phyloP scores from a whole-genome alignment of 805 yeast species.

The Pichia kluyveri region DNA sequence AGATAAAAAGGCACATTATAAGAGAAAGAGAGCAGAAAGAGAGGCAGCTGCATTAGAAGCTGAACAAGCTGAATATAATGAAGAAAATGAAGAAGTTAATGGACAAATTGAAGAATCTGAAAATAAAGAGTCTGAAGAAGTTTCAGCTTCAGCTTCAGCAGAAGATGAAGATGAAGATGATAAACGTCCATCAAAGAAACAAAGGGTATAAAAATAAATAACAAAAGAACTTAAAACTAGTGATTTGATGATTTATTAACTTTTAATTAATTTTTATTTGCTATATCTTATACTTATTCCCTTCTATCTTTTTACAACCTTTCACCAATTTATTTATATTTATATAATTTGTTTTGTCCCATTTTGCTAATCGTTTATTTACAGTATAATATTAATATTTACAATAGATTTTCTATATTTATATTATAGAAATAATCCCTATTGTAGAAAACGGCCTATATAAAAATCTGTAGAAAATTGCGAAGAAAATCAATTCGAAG shows the following conservation, averaged over 20 bases:
- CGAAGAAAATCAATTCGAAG: too few relatives aligned
- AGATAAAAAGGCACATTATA: slow-evolving; percentile 44
- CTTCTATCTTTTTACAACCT: not conserved
- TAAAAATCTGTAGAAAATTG: too few relatives aligned
- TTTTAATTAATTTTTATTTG: not conserved
- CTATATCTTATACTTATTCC: not conserved
- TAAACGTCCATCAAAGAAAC: slow-evolving; percentile 13
- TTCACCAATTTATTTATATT: not conserved
- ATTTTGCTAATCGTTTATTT: not conserved
- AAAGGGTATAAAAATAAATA: slow-evolving; percentile 4
- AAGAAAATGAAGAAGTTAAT: slow-evolving; percentile 13
- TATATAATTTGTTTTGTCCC: not conserved
- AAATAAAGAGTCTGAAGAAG: slow-evolving; percentile 19
- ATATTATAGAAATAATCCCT: too few relatives aligned
- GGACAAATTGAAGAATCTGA: slow-evolving; percentile 18
- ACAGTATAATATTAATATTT: too few relatives aligned
- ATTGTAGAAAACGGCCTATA: too few relatives aligned
- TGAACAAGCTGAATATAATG: slow-evolving; percentile 15
- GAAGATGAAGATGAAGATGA: slow-evolving; percentile 17
- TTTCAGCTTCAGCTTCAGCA: not conserved
- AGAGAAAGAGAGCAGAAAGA: slow-evolving; percentile 44
- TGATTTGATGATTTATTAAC: too few relatives aligned
- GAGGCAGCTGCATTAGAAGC: slow-evolving; percentile 25
- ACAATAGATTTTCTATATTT: too few relatives aligned
- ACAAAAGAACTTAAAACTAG: too few relatives aligned